phyloP scores from a whole-genome alignment of 1,139 yeast genomes.

The Hanseniaspora uvarum region DNA sequence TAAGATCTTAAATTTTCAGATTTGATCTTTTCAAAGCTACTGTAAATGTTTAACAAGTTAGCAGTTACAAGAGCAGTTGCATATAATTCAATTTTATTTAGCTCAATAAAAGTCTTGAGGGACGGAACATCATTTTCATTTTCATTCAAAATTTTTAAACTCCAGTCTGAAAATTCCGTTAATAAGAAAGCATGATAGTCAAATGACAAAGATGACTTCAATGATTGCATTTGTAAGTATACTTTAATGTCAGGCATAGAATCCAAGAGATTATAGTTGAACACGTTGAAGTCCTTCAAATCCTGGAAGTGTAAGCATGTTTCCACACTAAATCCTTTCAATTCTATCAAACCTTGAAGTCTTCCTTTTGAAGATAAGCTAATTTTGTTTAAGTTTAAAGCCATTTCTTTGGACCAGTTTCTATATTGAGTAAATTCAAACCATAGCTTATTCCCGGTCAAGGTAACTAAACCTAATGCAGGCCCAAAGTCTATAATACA shows the following conservation, averaged over 20 bases:
- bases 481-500: slow-evolving; percentile 71
- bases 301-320: slow-evolving; percentile 42
- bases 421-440: slow-evolving; percentile 55
- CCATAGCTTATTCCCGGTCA: slow-evolving; percentile 55
- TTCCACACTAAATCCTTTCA: slow-evolving; percentile 45
- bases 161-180: slow-evolving; percentile 41
- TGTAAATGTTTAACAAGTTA: slow-evolving; percentile 64
- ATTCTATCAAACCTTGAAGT: slow-evolving; percentile 55
- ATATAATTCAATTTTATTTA: slow-evolving; percentile 50
- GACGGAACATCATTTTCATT: slow-evolving; percentile 38
- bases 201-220: slow-evolving; percentile 56
- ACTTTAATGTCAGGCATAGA: slow-evolving; percentile 38
- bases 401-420: slow-evolving; percentile 63
- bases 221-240: slow-evolving; percentile 45
- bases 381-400: slow-evolving; percentile 49
- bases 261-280: slow-evolving; percentile 38
- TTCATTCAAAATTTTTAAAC: slow-evolving; percentile 59
- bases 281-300: slow-evolving; percentile 39
- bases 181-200: slow-evolving; percentile 80
- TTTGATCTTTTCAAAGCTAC: slow-evolving; percentile 58
- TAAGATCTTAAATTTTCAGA: slow-evolving; percentile 66
- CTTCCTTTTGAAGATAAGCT: slow-evolving; percentile 58
- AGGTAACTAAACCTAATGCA: slow-evolving; percentile 57
- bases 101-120: slow-evolving; percentile 49
- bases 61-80: slow-evolving; percentile 80